A percentile compares a stretch with the other conserved stretches of the same genome.
phyloP scores from a whole-genome alignment of 164 flowering plant genomes.

The Aristolochia fimbriata region DNA sequence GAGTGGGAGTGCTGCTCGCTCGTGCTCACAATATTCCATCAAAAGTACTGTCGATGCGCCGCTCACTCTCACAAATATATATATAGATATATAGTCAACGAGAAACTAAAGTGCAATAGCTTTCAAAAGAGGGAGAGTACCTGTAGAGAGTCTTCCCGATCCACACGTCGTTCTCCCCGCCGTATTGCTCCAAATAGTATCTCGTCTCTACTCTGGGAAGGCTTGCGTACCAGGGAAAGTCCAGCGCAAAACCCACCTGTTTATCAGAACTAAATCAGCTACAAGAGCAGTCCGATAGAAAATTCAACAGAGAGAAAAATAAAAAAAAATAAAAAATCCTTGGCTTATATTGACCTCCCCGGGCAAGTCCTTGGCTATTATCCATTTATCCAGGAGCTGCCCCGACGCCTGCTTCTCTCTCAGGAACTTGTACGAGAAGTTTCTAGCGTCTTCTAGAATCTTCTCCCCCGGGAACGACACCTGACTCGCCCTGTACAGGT shows the following conservation, averaged over 20 bases:
- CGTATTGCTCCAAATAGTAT: constrained; percentile 79
- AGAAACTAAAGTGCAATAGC: background rate
- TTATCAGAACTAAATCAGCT: background rate
- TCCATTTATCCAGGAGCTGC: constrained; percentile 81
- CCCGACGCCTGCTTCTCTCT: constrained; percentile 42
- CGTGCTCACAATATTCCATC: too few species aligned
- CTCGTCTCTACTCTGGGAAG: constrained; percentile 79
- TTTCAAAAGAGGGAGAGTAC: too few species aligned
- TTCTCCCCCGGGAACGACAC: constrained; percentile 56
- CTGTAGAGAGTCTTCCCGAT: constrained; percentile 94
- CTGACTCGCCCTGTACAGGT: constrained; percentile 72
- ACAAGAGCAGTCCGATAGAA: background rate
- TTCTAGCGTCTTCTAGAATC: constrained; percentile 53
- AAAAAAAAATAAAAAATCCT: background rate
- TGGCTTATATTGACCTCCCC: constrained; percentile 54
- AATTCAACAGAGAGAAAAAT: background rate
- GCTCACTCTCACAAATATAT: too few species aligned
- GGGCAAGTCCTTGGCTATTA: constrained; percentile 67
- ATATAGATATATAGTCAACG: background rate
- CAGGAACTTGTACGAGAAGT: constrained; percentile 45
- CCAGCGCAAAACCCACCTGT: constrained; percentile 73
- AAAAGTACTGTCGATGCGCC: too few species aligned
- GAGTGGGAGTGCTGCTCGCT: too few species aligned
- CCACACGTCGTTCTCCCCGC: constrained; percentile 86
- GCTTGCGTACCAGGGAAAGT: constrained; percentile 76